Base-by-base conservation (phyloP, 768 basidiomycete genomes). In the Hygrophorus russula region DNA sequence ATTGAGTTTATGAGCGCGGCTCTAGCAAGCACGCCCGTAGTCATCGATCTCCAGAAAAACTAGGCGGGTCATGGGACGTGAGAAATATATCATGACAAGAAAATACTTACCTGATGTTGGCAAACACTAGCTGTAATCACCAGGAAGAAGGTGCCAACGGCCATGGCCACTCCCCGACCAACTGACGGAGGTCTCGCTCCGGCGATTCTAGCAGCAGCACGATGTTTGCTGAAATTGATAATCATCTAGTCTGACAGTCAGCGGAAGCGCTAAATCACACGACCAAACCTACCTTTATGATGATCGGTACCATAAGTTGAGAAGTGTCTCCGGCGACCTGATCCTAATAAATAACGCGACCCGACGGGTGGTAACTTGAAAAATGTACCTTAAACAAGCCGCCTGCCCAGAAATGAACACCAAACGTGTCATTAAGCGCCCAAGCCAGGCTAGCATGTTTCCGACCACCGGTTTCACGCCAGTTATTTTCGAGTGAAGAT, bases 31-130 rank as follows among this genome's bases (percentile, higher is more conserved):
- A 81, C 71, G 18, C 86, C 84, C 0, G 76, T 73, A 18, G 66
- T 60, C 74, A 82, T 82, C 4, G 77, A 76, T 34, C 76, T 67
- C 69, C 77, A 79, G 65, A 86, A 84, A 61, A 80, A 85, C 70
- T 78, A 35, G 13, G 17, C 10, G 10, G 13, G n/a, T 35, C 33
- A 35, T 3, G 3, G 33, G n/a, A 9, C n/a, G 44, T 40, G 42
- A 30, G 17, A 28, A 14, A 13, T 9, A 17, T 31, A 12, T 39
- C 13, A 1, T 42, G 6, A 36, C 24, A 19, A 19, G 12, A 33
- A 34, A 29, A 39, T 19, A 52, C 51, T 49, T 50, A 73, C 78
- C 66, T 82, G 80, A 53, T 87, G 79, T 39, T 77, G 69, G 37
- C 68, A 68, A 36, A 87, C 53, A 49, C 75, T 77, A 0, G 78